A percentile compares a stretch with the other conserved stretches of the same genome.
phyloP scores from a whole-genome alignment of 306 rosid genomes.

The Vicia villosa region DNA sequence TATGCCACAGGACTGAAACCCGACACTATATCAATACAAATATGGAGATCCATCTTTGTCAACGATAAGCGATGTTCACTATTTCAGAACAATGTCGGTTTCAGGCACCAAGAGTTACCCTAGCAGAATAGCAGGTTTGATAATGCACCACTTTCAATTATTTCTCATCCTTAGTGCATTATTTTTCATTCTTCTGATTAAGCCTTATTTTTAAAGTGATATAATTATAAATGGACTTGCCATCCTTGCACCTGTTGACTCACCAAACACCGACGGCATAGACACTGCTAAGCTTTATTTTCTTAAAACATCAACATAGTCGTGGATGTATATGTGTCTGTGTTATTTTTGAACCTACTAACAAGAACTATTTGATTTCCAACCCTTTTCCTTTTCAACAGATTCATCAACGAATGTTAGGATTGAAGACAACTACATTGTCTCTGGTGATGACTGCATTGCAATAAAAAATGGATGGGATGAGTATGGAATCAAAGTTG shows the following conservation, averaged over 20 bases:
- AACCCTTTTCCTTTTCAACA: constrained; percentile 5
- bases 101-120: constrained; percentile 82
- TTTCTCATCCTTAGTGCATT: too few species aligned
- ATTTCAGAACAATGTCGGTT: constrained; percentile 84
- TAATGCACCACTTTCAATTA: not conserved
- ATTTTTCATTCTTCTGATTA: constrained; percentile 18
- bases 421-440: constrained; percentile 69
- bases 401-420: constrained; percentile 61
- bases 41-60: constrained; percentile 78
- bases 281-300: constrained; percentile 55
- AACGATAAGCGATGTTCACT: constrained; percentile 66
- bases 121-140: constrained; percentile 67
- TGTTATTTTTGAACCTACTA: not conserved
- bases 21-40: constrained; percentile 72
- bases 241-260: constrained; percentile 61
- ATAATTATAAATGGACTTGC: constrained; percentile 55
- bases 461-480: not conserved
- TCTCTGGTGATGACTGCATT: constrained; percentile 13
- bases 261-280: constrained; percentile 89
- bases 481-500: not conserved
- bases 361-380: not conserved
- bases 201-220: constrained; percentile 40
- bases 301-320: too few species aligned
- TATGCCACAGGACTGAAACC: constrained; percentile 62
- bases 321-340: too few species aligned